Percentiles rank a stretch among this genome's conserved stretches.
Evolutionary conservation across 345 rosid species (phyloP).

Genomic region (Erucastrum elatum): DNA sequence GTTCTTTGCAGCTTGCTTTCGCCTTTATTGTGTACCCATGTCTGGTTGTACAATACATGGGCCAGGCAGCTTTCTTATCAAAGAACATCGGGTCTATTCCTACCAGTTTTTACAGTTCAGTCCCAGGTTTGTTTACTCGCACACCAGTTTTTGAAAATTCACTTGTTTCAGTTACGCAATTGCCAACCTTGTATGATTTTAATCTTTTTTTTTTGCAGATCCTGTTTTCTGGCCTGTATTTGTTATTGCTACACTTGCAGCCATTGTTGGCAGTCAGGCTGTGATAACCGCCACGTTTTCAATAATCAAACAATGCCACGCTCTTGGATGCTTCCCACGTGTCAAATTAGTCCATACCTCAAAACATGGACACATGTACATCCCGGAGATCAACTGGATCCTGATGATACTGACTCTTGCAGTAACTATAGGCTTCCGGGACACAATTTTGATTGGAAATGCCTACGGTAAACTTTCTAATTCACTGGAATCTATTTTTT

Average conservation of each 20-base stretch:
- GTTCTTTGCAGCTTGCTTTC: slow-evolving; percentile 72
- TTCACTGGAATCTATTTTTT: background rate
- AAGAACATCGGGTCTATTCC: slow-evolving; percentile 49
- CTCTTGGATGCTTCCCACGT: slow-evolving; percentile 95
- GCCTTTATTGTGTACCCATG: slow-evolving; percentile 76
- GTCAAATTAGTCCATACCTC: slow-evolving; percentile 93
- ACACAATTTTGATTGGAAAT: slow-evolving; percentile 82
- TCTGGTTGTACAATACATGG: slow-evolving; percentile 97
- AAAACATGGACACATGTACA: slow-evolving; percentile 90
- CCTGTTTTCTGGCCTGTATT: slow-evolving; percentile 87
- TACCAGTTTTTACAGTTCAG: slow-evolving; percentile 68
- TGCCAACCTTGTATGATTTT: slow-evolving; percentile 30
- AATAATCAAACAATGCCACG: slow-evolving; percentile 84
- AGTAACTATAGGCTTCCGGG: slow-evolving; percentile 70
- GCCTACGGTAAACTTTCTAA: slow-evolving; percentile 69
- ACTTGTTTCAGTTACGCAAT: background rate
- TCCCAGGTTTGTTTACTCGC: slow-evolving; percentile 65
- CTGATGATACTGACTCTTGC: slow-evolving; percentile 89
- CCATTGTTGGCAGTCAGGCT: slow-evolving; percentile 91
- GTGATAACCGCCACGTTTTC: slow-evolving; percentile 89
- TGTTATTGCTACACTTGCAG: slow-evolving; percentile 86
- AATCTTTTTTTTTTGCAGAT: slow-evolving; percentile 49
- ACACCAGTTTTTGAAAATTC: background rate
- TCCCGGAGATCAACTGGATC: slow-evolving; percentile 97
- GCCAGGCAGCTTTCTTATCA: slow-evolving; percentile 94